Conservation (phyloP, 768 basidiomycete genomes). For the Hortiboletus campestris region DNA sequence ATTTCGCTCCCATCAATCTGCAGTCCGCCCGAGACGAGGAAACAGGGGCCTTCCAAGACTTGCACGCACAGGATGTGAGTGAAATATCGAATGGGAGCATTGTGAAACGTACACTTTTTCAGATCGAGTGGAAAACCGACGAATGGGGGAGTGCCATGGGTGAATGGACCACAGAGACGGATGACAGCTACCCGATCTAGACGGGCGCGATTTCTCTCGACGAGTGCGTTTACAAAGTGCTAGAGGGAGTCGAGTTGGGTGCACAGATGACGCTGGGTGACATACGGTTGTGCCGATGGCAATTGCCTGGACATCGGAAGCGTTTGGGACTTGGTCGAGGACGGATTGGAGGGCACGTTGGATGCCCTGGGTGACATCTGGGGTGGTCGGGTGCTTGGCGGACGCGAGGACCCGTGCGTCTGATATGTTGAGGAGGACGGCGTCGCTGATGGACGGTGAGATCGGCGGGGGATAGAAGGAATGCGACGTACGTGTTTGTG, state of each 20-base stretch:
- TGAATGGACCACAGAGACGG: slow-evolving; percentile 60
- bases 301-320: slow-evolving; percentile 44
- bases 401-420: slow-evolving; percentile 25
- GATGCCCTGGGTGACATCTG: slow-evolving; percentile 58
- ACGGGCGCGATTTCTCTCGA: slow-evolving; percentile 53
- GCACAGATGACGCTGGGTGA: neutral
- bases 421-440: slow-evolving; percentile 24
- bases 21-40: slow-evolving; percentile 38
- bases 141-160: slow-evolving; percentile 56
- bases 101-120: slow-evolving; percentile 24
- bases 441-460: slow-evolving; percentile 26
- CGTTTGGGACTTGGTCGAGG: slow-evolving; percentile 37
- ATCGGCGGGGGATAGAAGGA: neutral
- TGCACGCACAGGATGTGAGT: neutral
- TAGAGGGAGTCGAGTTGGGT: slow-evolving; percentile 4
- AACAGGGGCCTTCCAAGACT: slow-evolving; percentile 31
- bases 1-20: slow-evolving; percentile 53
- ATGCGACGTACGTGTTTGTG: slow-evolving; percentile 30
- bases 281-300: slow-evolving; percentile 61
- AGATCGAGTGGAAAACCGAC: slow-evolving; percentile 46
- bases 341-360: slow-evolving; percentile 48
- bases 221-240: slow-evolving; percentile 60
- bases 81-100: neutral
- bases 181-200: slow-evolving; percentile 62
- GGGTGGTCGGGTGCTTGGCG: slow-evolving; percentile 53